Percentiles rank a stretch among this genome's conserved stretches.
Conservation (phyloP, 495 filamentous ascomycete genomes). For the Lophium mytilinum region DNA sequence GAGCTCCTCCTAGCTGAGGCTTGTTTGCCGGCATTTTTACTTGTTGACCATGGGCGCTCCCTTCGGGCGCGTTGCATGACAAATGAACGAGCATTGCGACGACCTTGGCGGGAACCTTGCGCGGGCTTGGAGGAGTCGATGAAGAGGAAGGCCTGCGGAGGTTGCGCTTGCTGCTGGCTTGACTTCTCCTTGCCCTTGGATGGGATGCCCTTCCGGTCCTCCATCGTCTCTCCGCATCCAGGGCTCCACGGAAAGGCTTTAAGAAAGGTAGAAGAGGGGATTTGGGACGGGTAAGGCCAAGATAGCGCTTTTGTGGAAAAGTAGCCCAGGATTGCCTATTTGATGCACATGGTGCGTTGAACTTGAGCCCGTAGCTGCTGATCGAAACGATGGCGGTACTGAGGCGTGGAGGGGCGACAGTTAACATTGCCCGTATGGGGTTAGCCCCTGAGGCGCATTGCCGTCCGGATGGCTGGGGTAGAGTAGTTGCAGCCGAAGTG, state of each 20-base stretch:
- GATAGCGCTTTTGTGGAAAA: constrained; percentile 6
- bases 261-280: constrained; percentile 9
- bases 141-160: constrained; percentile 27
- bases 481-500: too few species aligned
- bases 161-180: constrained; percentile 4
- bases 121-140: constrained; percentile 25
- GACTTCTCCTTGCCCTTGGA: constrained; percentile 14
- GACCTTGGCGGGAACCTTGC: constrained; percentile 25
- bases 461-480: too few species aligned
- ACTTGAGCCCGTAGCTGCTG: constrained; percentile 3
- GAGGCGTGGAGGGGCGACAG: constrained; percentile 8
- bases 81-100: constrained; percentile 28
- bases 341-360: constrained; percentile 13
- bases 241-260: constrained; percentile 5
- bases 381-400: constrained; percentile 1
- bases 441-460: neutral
- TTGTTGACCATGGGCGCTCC: constrained; percentile 28
- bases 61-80: constrained; percentile 28
- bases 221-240: constrained; percentile 12
- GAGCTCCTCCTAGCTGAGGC: constrained; percentile 12
- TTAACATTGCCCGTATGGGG: neutral
- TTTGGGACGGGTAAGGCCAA: constrained; percentile 13
- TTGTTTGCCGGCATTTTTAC: constrained; percentile 24
- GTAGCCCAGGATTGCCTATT: constrained; percentile 19
- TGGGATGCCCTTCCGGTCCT: constrained; percentile 7